Conservation (phyloP, 129 eudicot species). For the Escallonia herrerae region DNA sequence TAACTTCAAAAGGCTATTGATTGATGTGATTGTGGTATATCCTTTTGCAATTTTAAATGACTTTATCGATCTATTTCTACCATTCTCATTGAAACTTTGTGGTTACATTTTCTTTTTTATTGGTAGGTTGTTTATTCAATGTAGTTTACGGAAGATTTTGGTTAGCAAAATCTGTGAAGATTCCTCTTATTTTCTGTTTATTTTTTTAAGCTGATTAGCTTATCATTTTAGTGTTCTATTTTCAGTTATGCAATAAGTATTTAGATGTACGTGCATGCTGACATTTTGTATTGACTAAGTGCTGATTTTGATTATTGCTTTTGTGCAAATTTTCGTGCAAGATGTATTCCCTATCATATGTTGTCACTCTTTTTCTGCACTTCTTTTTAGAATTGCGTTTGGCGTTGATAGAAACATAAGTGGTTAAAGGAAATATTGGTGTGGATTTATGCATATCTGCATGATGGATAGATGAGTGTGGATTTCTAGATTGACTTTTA, state of each 20-base stretch:
- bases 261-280: background rate
- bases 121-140: background rate
- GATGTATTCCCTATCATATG: background rate
- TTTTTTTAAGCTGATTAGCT: background rate
- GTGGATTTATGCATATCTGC: background rate
- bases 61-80: background rate
- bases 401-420: background rate
- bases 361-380: no score
- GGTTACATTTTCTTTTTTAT: background rate
- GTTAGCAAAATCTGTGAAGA: background rate
- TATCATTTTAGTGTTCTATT: background rate
- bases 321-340: background rate
- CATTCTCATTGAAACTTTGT: background rate
- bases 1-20: no score
- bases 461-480: background rate
- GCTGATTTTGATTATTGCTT: background rate
- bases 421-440: constrained; percentile 1
- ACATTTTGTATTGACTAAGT: background rate
- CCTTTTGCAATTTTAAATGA: background rate
- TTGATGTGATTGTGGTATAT: no score
- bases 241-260: no score
- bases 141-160: background rate
- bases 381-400: no score
- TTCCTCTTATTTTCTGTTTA: background rate
- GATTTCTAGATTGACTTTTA: no score